phyloP scores from a whole-genome alignment of 2,329 filamentous ascomycete species.

The Aspergillus brunneoviolaceus region DNA sequence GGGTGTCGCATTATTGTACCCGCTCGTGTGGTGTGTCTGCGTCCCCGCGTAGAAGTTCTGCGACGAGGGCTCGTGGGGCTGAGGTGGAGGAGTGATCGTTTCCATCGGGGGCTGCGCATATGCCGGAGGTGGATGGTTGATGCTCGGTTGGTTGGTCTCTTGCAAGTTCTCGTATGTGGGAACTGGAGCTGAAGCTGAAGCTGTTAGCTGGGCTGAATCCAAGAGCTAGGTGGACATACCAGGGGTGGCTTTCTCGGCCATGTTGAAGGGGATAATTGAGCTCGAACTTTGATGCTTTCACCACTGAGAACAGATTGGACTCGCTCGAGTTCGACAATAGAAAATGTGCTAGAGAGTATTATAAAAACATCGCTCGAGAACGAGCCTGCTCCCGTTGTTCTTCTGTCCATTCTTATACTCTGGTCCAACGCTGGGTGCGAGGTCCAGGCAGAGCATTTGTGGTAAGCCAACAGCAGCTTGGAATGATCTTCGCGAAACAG shows the following conservation, averaged over 20 bases:
- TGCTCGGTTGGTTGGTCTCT: background rate
- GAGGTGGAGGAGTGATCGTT: background rate
- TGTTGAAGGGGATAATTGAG: background rate
- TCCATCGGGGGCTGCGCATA: background rate
- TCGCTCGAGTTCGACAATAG: too few relatives aligned
- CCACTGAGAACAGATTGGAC: background rate
- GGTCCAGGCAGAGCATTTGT: background rate
- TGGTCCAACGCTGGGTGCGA: background rate
- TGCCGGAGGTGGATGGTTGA: background rate
- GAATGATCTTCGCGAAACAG: background rate
- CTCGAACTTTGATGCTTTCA: background rate
- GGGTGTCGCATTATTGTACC: conserved; percentile 26
- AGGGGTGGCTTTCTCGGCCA: background rate
- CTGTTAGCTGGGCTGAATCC: background rate
- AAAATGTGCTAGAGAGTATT: too few relatives aligned
- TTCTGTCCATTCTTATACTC: background rate
- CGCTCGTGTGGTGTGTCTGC: conserved; percentile 16
- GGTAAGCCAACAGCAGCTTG: background rate
- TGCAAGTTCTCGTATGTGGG: background rate
- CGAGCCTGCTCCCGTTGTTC: background rate
- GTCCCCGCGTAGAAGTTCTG: conserved; percentile 3
- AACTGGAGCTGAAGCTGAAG: background rate
- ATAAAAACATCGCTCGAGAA: too few relatives aligned
- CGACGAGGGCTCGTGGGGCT: background rate
- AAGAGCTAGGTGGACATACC: background rate